Base-by-base conservation (phyloP, 805 yeast genomes). In the Zygosaccharomyces kombuchaensis region DNA sequence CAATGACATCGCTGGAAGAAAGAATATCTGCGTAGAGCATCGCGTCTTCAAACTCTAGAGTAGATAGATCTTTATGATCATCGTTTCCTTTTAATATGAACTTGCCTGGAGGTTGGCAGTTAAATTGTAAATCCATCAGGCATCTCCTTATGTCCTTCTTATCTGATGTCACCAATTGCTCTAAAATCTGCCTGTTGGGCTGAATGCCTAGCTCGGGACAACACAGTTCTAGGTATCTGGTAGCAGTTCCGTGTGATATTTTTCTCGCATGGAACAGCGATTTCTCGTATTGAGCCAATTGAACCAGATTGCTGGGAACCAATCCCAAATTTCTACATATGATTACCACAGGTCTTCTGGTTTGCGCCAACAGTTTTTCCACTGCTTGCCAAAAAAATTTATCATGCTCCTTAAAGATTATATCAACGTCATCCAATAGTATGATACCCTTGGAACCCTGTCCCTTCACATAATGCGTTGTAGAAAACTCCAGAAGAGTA, bases 351-450 rank as follows among this genome's bases (percentile, higher is more conserved):
- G 96, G 96, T 44, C 90, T 67, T 52, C 87, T 71, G 0, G 87
- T 74, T 13, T 76, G 73, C 30, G 72, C 70, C 32, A 88, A 63
- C 10, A 87, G 71, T 40, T 78, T 82, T 37, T 75, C 77, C 2
- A 88, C 72, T 2, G 83, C 80, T 1, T 72, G 58, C 96, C 97
- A 93, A 59, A 91, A 90, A 1, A 80, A 80, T 46, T 76, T 78
- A 56, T 93, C 98, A 26, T 77, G 80, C 34, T 75, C 79, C 44
- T 80, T 87, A 56, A 84, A 87, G 14, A 90, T 62, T 9, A 87
- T 70, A 60, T 91, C 96, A 34, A 86, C 90, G 56, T 91, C 96
- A 55, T 90, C 96, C 46, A 91, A 72, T 27, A 93, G 64, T 3
- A 93, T 81, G 5, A 88, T 68, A 6, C 91, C 89, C 47, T 78